phyloP scores from a whole-genome alignment of 352 stramenopile genomes.

The Aphanomyces astaci region DNA sequence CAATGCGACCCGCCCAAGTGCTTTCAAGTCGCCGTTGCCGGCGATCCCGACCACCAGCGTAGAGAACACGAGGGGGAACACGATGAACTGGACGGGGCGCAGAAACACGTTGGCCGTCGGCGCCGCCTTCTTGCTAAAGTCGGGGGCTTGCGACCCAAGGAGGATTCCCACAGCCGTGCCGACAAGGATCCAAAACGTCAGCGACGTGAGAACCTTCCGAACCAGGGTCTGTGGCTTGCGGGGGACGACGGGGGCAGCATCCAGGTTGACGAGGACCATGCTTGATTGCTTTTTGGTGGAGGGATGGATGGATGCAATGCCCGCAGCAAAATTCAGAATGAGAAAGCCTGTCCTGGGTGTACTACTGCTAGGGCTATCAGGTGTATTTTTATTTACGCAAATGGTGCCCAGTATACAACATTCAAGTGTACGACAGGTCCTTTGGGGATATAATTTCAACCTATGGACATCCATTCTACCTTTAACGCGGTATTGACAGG shows the following conservation, averaged over 20 bases:
- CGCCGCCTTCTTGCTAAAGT: slow-evolving; percentile 40
- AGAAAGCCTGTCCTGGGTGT: too few species aligned
- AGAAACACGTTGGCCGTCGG: slow-evolving; percentile 52
- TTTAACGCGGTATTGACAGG: too few species aligned
- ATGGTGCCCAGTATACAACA: too few species aligned
- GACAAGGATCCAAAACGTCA: slow-evolving; percentile 54
- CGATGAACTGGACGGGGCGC: slow-evolving; percentile 47
- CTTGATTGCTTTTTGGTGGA: neutral
- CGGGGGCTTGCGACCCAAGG: slow-evolving; percentile 38
- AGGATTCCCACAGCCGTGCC: slow-evolving; percentile 40
- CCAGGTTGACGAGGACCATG: neutral
- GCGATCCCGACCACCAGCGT: slow-evolving; percentile 50
- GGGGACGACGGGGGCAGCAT: neutral
- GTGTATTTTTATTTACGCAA: too few species aligned
- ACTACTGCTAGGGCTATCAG: too few species aligned
- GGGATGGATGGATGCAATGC: too few species aligned
- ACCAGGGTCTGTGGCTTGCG: slow-evolving; percentile 25
- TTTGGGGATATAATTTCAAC: too few species aligned
- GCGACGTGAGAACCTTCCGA: slow-evolving; percentile 37
- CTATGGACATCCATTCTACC: too few species aligned
- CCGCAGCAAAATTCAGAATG: neutral
- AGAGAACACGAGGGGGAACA: slow-evolving; percentile 58
- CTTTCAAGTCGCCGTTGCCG: slow-evolving; percentile 47
- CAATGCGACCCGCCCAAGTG: slow-evolving; percentile 43
- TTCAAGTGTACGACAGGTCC: too few species aligned